Evolutionary conservation across 225 moss, liverwort and hornwort genomes (phyloP), one percentile per base, ranked within the genome.

Genomic region (Thuidium tamariscinum): DNA sequence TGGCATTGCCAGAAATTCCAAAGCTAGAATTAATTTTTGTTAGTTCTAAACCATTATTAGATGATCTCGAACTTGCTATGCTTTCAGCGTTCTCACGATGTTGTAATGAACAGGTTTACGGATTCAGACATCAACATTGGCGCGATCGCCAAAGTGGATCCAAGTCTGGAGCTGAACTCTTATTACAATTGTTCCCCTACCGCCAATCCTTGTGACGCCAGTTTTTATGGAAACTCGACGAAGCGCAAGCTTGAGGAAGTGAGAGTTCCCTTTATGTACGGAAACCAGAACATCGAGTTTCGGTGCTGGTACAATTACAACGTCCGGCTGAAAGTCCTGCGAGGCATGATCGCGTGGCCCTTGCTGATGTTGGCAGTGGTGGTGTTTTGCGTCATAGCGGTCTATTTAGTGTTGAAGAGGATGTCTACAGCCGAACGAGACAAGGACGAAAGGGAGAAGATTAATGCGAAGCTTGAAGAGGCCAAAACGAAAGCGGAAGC

Each of bases 361-460:
- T 88, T 98, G 83, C 93, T 98, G 32, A 98, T 98, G 97, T 82
- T 94, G 57, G 92, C 92, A 11, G 95, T 96, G 26, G 94, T 95
- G 39, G 88, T 95, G 27, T 94, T 98, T 64, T 95, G 95, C 88
- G 90, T 94, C 61, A 77, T 93, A 30, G 95, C 96, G 37, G 95
- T 96, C 21, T 95, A 92, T 64, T 86, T 96, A 75, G 95, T 95
- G 23, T 79, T 96, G 77, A 95, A 95, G 88, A 91, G 92, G 84
- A 95, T 98, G 96, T 95, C 95, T 32, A 94, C 96, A 46, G 95
- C 93, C 74, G 92, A 96, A 84, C 90, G 83, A 42, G 95, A 96
- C 46, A 89, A 91, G 36, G 83, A 86, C 51, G 93, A 94, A 80
- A 93, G 95, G 67, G 95, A 96, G 93, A 93, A 89, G 90, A 98